Percentiles rank a stretch among this genome's conserved stretches.
Evolutionary conservation across 1,139 yeast species (phyloP).

Genomic region (Kodamaea ohmeri): DNA sequence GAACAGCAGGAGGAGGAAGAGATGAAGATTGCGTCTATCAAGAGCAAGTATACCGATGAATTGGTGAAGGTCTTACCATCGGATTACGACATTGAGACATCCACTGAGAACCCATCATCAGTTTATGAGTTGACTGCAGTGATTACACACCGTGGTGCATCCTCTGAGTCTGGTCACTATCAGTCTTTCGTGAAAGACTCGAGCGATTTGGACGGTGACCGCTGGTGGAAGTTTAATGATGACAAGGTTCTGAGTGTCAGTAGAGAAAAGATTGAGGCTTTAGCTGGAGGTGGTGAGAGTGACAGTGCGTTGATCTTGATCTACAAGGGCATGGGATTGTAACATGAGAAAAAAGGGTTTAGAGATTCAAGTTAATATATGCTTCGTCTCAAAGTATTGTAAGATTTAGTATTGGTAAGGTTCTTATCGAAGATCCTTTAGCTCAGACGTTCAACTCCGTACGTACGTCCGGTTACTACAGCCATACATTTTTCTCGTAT

Average conservation of each 20-base stretch:
- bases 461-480: no score
- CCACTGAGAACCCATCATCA: constrained; percentile 83
- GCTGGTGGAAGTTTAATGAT: constrained; percentile 95
- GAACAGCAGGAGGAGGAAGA: constrained; percentile 49
- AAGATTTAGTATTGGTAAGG: no score
- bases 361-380: no score
- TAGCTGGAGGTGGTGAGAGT: constrained; percentile 98
- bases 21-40: constrained; percentile 45
- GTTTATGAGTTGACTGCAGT: constrained; percentile 81
- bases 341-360: constrained; percentile 4
- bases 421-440: no score
- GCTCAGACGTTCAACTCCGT: not conserved
- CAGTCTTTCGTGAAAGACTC: constrained; percentile 82
- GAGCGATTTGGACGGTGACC: constrained; percentile 58
- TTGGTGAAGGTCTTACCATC: constrained; percentile 38
- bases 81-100: constrained; percentile 29
- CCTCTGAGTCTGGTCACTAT: constrained; percentile 97
- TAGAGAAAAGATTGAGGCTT: constrained; percentile 74
- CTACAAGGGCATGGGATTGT: constrained; percentile 73
- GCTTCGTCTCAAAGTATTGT: no score
- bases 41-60: constrained; percentile 45
- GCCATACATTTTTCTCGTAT: no score
- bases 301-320: constrained; percentile 89
- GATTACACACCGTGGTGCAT: constrained; percentile 90
- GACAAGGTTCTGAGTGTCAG: constrained; percentile 79